phyloP scores from a whole-genome alignment of 1,284 basidiomycete genomes.

The Fomitopsis palustris region DNA sequence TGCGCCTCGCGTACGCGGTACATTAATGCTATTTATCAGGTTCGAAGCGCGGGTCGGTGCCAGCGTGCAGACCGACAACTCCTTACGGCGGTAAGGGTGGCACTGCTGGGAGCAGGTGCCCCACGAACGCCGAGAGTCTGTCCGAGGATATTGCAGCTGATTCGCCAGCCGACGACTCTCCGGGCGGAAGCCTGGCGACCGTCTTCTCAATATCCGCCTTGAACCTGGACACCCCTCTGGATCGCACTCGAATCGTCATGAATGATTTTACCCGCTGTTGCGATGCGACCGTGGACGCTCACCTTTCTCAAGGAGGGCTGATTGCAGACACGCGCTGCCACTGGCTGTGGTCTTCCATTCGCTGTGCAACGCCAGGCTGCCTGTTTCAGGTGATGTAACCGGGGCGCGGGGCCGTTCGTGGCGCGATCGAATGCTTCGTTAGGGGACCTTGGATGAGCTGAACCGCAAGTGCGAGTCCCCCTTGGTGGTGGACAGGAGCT shows the following conservation, averaged over 20 bases:
- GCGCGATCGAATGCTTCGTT: too few relatives aligned
- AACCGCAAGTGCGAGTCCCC: too few relatives aligned
- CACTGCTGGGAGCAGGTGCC: not conserved
- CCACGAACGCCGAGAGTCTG: not conserved
- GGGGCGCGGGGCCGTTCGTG: not conserved
- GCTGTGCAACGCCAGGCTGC: not conserved
- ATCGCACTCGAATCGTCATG: not conserved
- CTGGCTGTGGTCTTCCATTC: not conserved
- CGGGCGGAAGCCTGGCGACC: not conserved
- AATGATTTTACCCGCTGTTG: not conserved
- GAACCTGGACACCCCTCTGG: not conserved
- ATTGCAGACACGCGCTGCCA: not conserved
- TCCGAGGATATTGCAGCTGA: conserved; percentile 3
- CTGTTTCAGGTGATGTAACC: not conserved
- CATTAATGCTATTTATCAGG: not conserved
- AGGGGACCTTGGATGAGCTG: too few relatives aligned
- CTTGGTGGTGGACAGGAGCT: too few relatives aligned
- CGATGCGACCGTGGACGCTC: not conserved
- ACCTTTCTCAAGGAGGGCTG: not conserved
- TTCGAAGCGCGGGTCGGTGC: not conserved
- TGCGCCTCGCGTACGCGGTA: not conserved
- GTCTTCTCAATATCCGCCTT: not conserved
- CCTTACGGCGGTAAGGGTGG: not conserved
- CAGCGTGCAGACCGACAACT: not conserved
- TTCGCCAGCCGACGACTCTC: conserved; percentile 1